Percentiles rank a stretch among this genome's conserved stretches.
phyloP scores from a whole-genome alignment of 192 early-diverging fungal species.

The Coemansia sp. region DNA sequence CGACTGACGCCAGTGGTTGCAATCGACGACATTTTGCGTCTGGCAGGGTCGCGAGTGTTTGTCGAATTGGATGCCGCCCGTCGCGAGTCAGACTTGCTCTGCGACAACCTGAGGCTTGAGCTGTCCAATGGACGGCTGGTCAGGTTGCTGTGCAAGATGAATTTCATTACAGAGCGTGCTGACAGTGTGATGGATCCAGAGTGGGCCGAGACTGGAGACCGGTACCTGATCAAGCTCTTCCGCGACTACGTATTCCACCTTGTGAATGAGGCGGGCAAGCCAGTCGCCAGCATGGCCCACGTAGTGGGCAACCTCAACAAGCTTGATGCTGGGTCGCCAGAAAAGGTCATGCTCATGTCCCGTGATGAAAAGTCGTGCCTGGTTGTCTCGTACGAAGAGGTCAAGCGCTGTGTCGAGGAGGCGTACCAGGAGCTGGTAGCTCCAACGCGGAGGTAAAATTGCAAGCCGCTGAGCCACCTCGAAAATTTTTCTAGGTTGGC shows the following conservation, averaged over 20 bases:
- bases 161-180: slow-evolving; percentile 90
- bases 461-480: too few species aligned
- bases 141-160: slow-evolving; percentile 88
- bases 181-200: slow-evolving; percentile 84
- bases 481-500: neutral
- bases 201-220: slow-evolving; percentile 98
- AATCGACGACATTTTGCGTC: slow-evolving; percentile 47
- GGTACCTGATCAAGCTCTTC: slow-evolving; percentile 97
- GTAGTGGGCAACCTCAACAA: slow-evolving; percentile 94
- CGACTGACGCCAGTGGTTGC: slow-evolving; percentile 42
- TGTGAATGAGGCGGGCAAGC: slow-evolving; percentile 72
- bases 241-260: slow-evolving; percentile 98
- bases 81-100: slow-evolving; percentile 74
- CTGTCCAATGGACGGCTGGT: slow-evolving; percentile 90
- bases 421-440: slow-evolving; percentile 78
- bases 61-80: slow-evolving; percentile 47
- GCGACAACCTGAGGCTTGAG: slow-evolving; percentile 78
- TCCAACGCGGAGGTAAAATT: slow-evolving; percentile 7
- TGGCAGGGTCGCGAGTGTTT: slow-evolving; percentile 46
- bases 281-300: slow-evolving; percentile 91
- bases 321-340: slow-evolving; percentile 93
- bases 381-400: slow-evolving; percentile 94
- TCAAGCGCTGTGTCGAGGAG: slow-evolving; percentile 88
- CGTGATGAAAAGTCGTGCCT: slow-evolving; percentile 97
- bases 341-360: slow-evolving; percentile 94